Conservation (phyloP, 2,329 filamentous ascomycete species). For the Sclerotinia spermophila region DNA sequence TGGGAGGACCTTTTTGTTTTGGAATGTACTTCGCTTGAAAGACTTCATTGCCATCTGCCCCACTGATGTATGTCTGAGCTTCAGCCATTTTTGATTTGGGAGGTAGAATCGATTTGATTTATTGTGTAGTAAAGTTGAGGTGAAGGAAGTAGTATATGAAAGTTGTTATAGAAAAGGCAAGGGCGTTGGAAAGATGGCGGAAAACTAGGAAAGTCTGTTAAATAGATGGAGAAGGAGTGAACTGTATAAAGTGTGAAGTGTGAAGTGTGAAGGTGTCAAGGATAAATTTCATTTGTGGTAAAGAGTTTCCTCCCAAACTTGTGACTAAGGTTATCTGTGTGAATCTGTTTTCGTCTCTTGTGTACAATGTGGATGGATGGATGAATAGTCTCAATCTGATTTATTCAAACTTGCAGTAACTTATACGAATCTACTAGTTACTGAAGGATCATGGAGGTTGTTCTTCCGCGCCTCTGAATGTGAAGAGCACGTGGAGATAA, state of each 20-base stretch:
- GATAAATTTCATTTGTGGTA: neutral
- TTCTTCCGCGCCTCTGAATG: slow-evolving; percentile 7
- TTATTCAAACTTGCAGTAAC: neutral
- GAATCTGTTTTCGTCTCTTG: neutral
- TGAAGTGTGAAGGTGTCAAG: neutral
- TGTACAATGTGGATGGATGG: neutral
- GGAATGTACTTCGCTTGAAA: slow-evolving; percentile 37
- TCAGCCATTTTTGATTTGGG: neutral
- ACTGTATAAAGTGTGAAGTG: neutral
- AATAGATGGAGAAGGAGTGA: neutral
- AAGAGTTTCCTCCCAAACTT: neutral
- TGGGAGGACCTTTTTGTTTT: slow-evolving; percentile 32
- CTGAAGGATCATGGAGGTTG: slow-evolving; percentile 1
- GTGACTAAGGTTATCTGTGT: neutral
- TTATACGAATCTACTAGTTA: neutral
- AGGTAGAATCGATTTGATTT: slow-evolving; percentile 14
- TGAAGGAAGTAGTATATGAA: slow-evolving; percentile 14
- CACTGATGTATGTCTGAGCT: slow-evolving; percentile 28
- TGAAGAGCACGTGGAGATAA: slow-evolving; percentile 2
- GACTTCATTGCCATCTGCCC: slow-evolving; percentile 35
- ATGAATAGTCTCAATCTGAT: neutral
- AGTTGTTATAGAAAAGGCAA: neutral
- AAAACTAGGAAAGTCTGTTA: neutral
- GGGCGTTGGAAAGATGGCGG: too few species aligned
- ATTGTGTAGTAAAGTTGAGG: neutral